Evolutionary conservation across 2,329 filamentous ascomycete genomes (phyloP).

Genomic region (Microcera coccophila): DNA sequence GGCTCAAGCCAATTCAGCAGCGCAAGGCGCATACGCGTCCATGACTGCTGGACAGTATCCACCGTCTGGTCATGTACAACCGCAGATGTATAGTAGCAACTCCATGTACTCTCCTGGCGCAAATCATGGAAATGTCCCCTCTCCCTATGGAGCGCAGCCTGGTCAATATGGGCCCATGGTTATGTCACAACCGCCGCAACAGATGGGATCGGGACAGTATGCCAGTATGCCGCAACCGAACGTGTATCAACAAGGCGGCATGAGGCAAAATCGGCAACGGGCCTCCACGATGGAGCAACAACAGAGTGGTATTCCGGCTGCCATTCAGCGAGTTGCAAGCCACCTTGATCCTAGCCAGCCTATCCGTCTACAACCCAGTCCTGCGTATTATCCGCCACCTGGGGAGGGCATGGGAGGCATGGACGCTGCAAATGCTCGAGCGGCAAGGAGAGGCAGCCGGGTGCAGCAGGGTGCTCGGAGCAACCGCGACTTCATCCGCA

Average conservation of each 20-base stretch:
- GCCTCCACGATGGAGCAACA: slow-evolving; percentile 97
- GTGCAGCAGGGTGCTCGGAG: slow-evolving; percentile 56
- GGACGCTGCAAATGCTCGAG: slow-evolving; percentile 52
- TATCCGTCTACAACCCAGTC: slow-evolving; percentile 89
- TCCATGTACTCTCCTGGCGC: slow-evolving; percentile 68
- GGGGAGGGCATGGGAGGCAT: slow-evolving; percentile 72
- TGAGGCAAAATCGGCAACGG: slow-evolving; percentile 76
- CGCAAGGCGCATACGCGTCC: slow-evolving; percentile 60
- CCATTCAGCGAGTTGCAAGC: slow-evolving; percentile 91
- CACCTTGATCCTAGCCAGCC: slow-evolving; percentile 93
- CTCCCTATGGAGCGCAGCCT: slow-evolving; percentile 73
- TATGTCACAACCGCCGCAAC: slow-evolving; percentile 63
- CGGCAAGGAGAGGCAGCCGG: slow-evolving; percentile 73
- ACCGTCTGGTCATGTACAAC: slow-evolving; percentile 46
- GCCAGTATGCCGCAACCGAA: slow-evolving; percentile 47
- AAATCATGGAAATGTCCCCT: slow-evolving; percentile 50
- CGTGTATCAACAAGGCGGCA: slow-evolving; percentile 61
- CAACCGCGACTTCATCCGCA: slow-evolving; percentile 89
- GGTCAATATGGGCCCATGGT: slow-evolving; percentile 69
- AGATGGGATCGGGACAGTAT: slow-evolving; percentile 64
- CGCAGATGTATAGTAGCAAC: slow-evolving; percentile 77
- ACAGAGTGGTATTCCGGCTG: slow-evolving; percentile 84
- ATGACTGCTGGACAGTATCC: slow-evolving; percentile 47
- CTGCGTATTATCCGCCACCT: slow-evolving; percentile 93
- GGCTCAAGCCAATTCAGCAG: slow-evolving; percentile 65